Evolutionary conservation across 805 yeast genomes (phyloP).

Genomic region (Candida boidinii): DNA sequence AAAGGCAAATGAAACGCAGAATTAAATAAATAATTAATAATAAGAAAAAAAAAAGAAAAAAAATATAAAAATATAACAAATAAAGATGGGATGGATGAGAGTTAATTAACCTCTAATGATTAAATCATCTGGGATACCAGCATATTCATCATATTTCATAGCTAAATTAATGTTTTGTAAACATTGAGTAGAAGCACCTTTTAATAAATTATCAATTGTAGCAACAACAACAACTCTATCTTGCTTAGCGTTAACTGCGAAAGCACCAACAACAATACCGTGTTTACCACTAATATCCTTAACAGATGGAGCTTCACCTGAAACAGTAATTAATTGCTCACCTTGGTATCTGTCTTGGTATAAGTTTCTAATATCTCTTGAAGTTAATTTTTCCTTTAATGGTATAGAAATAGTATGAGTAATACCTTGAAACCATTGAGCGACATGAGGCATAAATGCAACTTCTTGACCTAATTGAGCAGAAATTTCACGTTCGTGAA

Average conservation of each 20-base stretch:
- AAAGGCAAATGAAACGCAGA: too few species aligned
- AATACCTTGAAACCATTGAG: constrained; percentile 99
- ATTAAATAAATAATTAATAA: background rate
- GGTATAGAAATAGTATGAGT: constrained; percentile 89
- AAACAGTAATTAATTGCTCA: constrained; percentile 75
- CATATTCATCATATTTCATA: constrained; percentile 86
- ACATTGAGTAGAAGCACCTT: constrained; percentile 99
- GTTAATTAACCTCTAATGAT: constrained; percentile 36
- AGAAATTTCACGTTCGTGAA: constrained; percentile 92
- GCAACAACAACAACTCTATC: constrained; percentile 92
- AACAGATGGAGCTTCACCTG: constrained; percentile 91
- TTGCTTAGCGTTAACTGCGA: constrained; percentile 82
- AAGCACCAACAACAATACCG: constrained; percentile 92
- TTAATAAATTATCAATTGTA: constrained; percentile 88
- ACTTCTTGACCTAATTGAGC: constrained; percentile 67
- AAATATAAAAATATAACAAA: background rate
- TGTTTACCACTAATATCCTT: constrained; percentile 89
- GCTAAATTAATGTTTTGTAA: constrained; percentile 91
- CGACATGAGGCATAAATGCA: constrained; percentile 95
- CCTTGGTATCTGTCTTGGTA: constrained; percentile 84
- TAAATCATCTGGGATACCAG: constrained; percentile 79
- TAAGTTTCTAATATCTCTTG: constrained; percentile 75
- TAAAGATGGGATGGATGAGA: background rate
- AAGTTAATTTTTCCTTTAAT: constrained; percentile 57
- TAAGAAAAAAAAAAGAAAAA: background rate